These are phyloP conservation scores for Leishmania martiniquensis DNA, from an alignment of 208 protist species.

Conservation along the genomic window DNA sequence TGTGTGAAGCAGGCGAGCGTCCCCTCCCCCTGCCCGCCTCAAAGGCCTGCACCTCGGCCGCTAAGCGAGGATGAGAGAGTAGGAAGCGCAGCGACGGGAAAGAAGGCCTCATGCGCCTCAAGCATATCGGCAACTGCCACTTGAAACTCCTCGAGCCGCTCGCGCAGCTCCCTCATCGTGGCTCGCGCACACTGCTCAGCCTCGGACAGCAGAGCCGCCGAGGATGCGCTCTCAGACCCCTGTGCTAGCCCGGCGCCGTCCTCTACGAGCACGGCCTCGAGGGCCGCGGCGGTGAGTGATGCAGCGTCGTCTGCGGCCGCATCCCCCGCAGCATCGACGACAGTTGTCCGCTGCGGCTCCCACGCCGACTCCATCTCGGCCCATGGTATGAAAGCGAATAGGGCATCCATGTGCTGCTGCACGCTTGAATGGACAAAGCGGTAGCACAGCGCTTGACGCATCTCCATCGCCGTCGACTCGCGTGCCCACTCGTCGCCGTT, in stretches of 20 bases:
- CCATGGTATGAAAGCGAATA: slow-evolving; percentile 79
- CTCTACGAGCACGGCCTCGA: slow-evolving; percentile 36
- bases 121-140: slow-evolving; percentile 78
- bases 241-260: slow-evolving; percentile 14
- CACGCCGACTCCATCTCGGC: slow-evolving; percentile 58
- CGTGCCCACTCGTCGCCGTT: slow-evolving; percentile 27
- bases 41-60: background rate
- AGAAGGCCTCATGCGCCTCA: slow-evolving; percentile 76
- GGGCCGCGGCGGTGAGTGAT: slow-evolving; percentile 8
- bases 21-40: background rate
- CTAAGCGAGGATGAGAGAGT: background rate
- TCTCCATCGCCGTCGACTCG: slow-evolving; percentile 29
- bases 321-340: background rate
- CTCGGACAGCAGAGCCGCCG: slow-evolving; percentile 22
- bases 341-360: slow-evolving; percentile 27
- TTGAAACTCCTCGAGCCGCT: slow-evolving; percentile 74
- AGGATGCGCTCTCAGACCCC: background rate
- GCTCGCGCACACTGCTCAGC: slow-evolving; percentile 38
- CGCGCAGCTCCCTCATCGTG: slow-evolving; percentile 57
- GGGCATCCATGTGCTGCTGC: slow-evolving; percentile 68
- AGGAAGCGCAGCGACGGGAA: slow-evolving; percentile 23
- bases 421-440: slow-evolving; percentile 56
- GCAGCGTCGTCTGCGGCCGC: slow-evolving; percentile 15
- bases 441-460: slow-evolving; percentile 55
- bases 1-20: background rate